Percentiles rank a stretch among this genome's conserved stretches.
phyloP scores from a whole-genome alignment of 768 basidiomycete genomes.

The Cyathus striatus region DNA sequence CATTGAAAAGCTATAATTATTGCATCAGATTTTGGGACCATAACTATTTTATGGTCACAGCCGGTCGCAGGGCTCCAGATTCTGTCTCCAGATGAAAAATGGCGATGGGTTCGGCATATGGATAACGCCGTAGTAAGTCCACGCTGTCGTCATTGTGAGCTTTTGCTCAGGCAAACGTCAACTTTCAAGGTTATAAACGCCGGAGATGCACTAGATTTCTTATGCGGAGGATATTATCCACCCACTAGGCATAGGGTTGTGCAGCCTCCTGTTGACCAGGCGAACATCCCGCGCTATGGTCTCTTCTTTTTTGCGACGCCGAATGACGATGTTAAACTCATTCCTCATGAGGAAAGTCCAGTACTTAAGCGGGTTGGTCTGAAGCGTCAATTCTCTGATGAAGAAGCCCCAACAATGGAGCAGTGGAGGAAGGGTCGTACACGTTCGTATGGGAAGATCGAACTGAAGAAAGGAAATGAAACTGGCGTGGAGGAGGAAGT shows the following conservation, averaged over 20 bases:
- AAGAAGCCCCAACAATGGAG: slow-evolving; percentile 44
- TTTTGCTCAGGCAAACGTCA: too few relatives aligned
- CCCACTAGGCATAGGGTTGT: slow-evolving; percentile 35
- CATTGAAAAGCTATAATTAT: background rate
- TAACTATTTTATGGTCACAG: slow-evolving; percentile 59
- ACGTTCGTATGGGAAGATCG: slow-evolving; percentile 43
- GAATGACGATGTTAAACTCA: slow-evolving; percentile 43
- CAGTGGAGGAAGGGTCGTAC: slow-evolving; percentile 49
- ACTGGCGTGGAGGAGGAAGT: slow-evolving; percentile 49
- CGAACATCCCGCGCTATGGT: slow-evolving; percentile 43
- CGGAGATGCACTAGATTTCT: slow-evolving; percentile 55
- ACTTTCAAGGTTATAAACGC: slow-evolving; percentile 60
- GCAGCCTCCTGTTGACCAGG: slow-evolving; percentile 52
- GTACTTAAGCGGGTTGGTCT: slow-evolving; percentile 43
- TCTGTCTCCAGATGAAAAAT: slow-evolving; percentile 41
- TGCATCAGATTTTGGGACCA: slow-evolving; percentile 42
- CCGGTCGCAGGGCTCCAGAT: slow-evolving; percentile 58
- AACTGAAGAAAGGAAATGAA: slow-evolving; percentile 33
- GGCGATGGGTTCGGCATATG: slow-evolving; percentile 56
- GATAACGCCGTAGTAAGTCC: slow-evolving; percentile 47
- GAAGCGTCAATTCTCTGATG: slow-evolving; percentile 26
- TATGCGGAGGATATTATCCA: slow-evolving; percentile 46
- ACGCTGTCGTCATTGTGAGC: too few relatives aligned
- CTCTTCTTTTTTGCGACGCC: slow-evolving; percentile 54
- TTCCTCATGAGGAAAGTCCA: slow-evolving; percentile 40